Evolutionary conservation across 2,329 filamentous ascomycete genomes (phyloP).

Genomic region (Alternaria brassicae): DNA sequence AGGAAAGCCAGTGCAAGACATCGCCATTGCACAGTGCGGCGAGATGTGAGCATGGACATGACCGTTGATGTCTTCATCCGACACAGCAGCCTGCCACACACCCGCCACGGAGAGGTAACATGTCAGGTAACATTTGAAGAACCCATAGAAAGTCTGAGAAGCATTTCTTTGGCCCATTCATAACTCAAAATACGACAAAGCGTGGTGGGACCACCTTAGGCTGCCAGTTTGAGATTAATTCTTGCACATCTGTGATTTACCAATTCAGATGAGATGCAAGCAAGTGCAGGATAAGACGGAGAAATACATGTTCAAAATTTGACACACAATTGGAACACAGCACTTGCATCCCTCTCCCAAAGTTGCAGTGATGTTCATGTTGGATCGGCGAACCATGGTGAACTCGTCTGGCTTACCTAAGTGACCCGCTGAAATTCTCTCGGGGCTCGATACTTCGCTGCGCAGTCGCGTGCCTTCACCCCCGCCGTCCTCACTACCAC

Average conservation of each 20-base stretch:
- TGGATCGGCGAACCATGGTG: slow-evolving; percentile 5
- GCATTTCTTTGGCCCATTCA: not conserved
- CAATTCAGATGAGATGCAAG: not conserved
- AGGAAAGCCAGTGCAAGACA: slow-evolving; percentile 85
- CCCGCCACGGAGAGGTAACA: not conserved
- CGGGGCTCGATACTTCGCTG: slow-evolving; percentile 6
- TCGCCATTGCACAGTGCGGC: slow-evolving; percentile 84
- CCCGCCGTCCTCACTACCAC: slow-evolving; percentile 18
- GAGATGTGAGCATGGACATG: slow-evolving; percentile 72
- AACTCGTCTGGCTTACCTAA: slow-evolving; percentile 16
- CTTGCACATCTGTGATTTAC: not conserved
- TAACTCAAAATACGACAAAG: not conserved
- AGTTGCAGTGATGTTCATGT: not conserved
- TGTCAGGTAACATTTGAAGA: not conserved
- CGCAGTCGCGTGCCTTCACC: slow-evolving; percentile 25
- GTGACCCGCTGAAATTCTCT: slow-evolving; percentile 22
- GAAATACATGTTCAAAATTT: not conserved
- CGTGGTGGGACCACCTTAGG: not conserved
- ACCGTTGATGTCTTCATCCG: not conserved
- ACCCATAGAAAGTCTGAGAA: not conserved
- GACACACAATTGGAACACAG: not conserved
- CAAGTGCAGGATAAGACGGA: not conserved
- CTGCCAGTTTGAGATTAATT: not conserved
- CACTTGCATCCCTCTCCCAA: not conserved
- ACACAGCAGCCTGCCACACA: too few species aligned